Evolutionary conservation across 192 early-diverging fungal genomes (phyloP).

Genomic region (Coemansia sp.): DNA sequence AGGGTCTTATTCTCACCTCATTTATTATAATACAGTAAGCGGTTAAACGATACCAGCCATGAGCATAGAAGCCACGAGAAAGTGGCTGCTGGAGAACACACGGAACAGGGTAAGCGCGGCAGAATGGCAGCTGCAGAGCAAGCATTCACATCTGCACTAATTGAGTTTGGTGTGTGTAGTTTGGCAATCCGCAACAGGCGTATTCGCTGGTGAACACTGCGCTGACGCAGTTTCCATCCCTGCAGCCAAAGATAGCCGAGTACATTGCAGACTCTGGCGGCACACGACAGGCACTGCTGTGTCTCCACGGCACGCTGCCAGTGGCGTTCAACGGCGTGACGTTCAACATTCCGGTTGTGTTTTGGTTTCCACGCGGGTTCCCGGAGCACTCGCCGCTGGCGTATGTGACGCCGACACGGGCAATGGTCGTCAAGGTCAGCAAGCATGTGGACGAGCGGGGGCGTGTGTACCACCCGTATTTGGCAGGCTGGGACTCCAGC

Average conservation of each 20-base stretch:
- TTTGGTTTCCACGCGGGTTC: slow-evolving; percentile 84
- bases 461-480: slow-evolving; percentile 78
- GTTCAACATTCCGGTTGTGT: slow-evolving; percentile 90
- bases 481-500: slow-evolving; percentile 63
- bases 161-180: slow-evolving; percentile 12
- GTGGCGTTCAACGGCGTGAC: slow-evolving; percentile 73
- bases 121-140: neutral
- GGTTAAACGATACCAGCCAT: neutral
- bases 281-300: slow-evolving; percentile 62
- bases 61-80: slow-evolving; percentile 34
- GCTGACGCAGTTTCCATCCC: slow-evolving; percentile 30
- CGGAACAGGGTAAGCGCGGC: slow-evolving; percentile 32
- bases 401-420: slow-evolving; percentile 84
- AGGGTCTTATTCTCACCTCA: neutral
- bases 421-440: slow-evolving; percentile 79
- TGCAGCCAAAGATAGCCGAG: slow-evolving; percentile 37
- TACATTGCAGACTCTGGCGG: slow-evolving; percentile 40
- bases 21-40: neutral
- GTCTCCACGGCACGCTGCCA: slow-evolving; percentile 83
- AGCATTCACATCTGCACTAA: neutral
- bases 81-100: slow-evolving; percentile 44
- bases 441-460: slow-evolving; percentile 84
- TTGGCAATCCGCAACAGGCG: slow-evolving; percentile 28
- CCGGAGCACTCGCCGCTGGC: slow-evolving; percentile 75
- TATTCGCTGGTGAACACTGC: slow-evolving; percentile 25